A percentile compares a stretch with the other conserved stretches of the same genome.
phyloP scores from a whole-genome alignment of 129 eudicot genomes.

The Lactuca saligna region DNA sequence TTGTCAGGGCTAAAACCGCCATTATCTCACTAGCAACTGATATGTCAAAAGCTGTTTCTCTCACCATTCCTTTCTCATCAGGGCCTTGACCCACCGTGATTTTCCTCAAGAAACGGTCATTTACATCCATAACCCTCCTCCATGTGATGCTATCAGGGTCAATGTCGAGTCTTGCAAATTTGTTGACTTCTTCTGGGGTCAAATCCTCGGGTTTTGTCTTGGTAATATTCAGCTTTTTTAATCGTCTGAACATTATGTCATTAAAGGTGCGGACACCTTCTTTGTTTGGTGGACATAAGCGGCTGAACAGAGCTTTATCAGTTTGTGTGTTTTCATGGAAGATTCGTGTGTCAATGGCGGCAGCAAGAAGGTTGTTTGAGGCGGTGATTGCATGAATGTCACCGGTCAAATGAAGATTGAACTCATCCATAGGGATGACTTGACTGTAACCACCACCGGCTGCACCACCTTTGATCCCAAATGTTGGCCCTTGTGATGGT shows the following conservation, averaged over 20 bases:
- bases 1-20: constrained; percentile 97
- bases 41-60: constrained; percentile 96
- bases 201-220: constrained; percentile 81
- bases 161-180: constrained; percentile 92
- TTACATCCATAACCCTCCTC: constrained; percentile 98
- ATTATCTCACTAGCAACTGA: constrained; percentile 98
- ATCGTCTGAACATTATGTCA: constrained; percentile 76
- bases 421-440: constrained; percentile 99
- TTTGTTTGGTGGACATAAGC: constrained; percentile 90
- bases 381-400: constrained; percentile 99
- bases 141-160: constrained; percentile 87
- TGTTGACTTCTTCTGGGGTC: constrained; percentile 70
- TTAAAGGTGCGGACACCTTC: constrained; percentile 75
- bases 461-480: constrained; percentile 99
- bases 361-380: constrained; percentile 94
- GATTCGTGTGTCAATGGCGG: constrained; percentile 87
- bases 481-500: constrained; percentile 99
- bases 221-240: constrained; percentile 79
- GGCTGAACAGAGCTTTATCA: constrained; percentile 77
- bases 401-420: constrained; percentile 96
- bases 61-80: constrained; percentile 91
- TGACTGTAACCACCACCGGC: constrained; percentile 99
- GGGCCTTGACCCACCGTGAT: constrained; percentile 94
- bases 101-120: constrained; percentile 88
- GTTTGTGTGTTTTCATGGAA: constrained; percentile 89